Evolutionary conservation across 2,329 filamentous ascomycete genomes (phyloP).

Genomic region (Microsporum audouinii): DNA sequence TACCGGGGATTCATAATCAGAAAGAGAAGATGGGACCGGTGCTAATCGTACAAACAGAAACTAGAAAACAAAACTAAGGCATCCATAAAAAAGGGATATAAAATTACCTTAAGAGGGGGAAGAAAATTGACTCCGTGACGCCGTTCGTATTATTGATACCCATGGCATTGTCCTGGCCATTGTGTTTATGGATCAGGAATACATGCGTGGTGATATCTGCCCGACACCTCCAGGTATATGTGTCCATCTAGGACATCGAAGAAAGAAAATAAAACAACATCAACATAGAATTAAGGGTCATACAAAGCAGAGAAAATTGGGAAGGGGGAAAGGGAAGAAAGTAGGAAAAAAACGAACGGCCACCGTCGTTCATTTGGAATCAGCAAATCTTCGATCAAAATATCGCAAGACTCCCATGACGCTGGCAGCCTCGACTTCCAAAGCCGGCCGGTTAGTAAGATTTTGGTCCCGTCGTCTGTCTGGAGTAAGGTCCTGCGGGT

Average conservation of each 20-base stretch:
- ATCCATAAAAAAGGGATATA: background rate
- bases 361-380: conserved; percentile 22
- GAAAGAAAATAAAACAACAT: background rate
- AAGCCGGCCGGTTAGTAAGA: conserved; percentile 39
- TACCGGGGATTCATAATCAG: background rate
- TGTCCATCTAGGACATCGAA: background rate
- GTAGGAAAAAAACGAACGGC: background rate
- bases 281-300: conserved; percentile 9
- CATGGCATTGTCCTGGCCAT: background rate
- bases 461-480: conserved; percentile 14
- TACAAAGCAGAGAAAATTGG: background rate
- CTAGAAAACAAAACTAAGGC: background rate
- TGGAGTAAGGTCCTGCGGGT: conserved; percentile 26
- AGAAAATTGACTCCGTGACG: background rate
- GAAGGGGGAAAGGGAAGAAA: background rate
- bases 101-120: background rate
- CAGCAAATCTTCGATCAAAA: conserved; percentile 60
- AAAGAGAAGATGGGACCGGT: background rate
- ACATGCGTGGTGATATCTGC: background rate
- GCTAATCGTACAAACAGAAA: background rate
- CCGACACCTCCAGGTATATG: background rate
- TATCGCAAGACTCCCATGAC: conserved; percentile 77
- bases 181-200: background rate
- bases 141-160: background rate
- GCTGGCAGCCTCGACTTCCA: conserved; percentile 71